These are phyloP conservation scores for Malus orientalis DNA, from an alignment of 306 rosid species.

Conservation along the genomic window DNA sequence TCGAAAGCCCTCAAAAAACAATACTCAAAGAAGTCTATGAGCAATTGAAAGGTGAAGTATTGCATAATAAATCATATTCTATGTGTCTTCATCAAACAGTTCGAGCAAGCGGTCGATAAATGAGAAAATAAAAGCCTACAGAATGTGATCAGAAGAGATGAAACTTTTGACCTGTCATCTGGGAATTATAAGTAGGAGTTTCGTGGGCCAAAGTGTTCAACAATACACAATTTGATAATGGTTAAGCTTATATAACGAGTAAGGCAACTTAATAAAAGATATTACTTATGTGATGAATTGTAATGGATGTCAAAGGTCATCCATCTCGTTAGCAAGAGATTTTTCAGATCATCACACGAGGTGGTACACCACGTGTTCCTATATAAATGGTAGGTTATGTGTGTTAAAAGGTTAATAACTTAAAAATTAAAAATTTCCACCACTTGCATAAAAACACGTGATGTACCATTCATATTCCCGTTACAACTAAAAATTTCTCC, in stretches of 20 bases:
- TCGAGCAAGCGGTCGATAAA: background rate
- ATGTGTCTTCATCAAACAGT: background rate
- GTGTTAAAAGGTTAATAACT: too few species aligned
- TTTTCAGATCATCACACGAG: too few species aligned
- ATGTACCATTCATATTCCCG: too few species aligned
- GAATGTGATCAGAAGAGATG: background rate
- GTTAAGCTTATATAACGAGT: background rate
- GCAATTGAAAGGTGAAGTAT: conserved; percentile 26
- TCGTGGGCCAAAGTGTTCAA: background rate
- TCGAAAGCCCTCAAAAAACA: background rate
- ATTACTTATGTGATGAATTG: background rate
- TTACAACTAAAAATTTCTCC: background rate
- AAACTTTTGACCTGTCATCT: background rate
- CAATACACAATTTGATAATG: background rate
- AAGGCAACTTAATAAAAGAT: background rate
- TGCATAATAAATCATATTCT: background rate
- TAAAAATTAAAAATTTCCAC: too few species aligned
- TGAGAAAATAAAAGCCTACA: background rate
- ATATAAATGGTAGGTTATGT: too few species aligned
- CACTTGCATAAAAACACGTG: too few species aligned
- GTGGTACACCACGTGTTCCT: too few species aligned
- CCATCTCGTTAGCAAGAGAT: background rate
- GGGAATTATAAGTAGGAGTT: background rate
- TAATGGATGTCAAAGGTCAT: background rate
- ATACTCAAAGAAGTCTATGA: conserved; percentile 22